Evolutionary conservation across 2,329 filamentous ascomycete species (phyloP), one percentile per base, ranked within the genome.

Genomic region (Talaromyces sp.): DNA sequence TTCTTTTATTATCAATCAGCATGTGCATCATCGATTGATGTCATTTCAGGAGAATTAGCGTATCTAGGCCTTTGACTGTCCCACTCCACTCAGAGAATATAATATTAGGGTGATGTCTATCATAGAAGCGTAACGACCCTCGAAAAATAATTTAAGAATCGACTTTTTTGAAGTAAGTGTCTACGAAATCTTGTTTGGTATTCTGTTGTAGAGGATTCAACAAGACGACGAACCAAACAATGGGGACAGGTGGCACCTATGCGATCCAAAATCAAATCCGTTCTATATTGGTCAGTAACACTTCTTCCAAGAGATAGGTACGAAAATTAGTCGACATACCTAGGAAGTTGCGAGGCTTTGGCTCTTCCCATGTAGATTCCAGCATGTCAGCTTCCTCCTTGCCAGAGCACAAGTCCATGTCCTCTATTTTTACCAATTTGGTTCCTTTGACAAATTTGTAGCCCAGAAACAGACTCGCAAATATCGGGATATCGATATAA

Each of bases 401-500:
- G 1, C 64, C 58, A 52, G 64, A 61, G 53, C 57, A 56, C 5
- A 63, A 30, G 49, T 64, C 60, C 54, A 70, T 66, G 20, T 71
- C 68, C 2, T 64, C 58, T 7, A 67, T 33, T n/a, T 62, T 60
- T 0, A 71, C 63, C 17, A 72, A 57, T 17, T 65, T 67, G 0
- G 70, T 74, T 49, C 64, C 65, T 47, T 65, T 69, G 77, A 51
- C 24, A 2, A 61, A 17, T 22, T 65, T 65, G 35, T 61, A 80
- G 3, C 72, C 74, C 7, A 77, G 65, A 56, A 80, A 83, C 20
- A 84, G 45, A 3, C 63, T 54, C 2, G 81, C 60, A 62, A 85
- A 84, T 29, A 83, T 76, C 0, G 81, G 80, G 19, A 86, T 80
- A 16, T 82, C 82, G 14, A 85, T 75, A 60, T 86, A 86, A 0